Percentiles rank a stretch among this genome's conserved stretches.
These are phyloP conservation scores for Eucalyptus albens DNA, from an alignment of 345 rosid species.

Conservation along the genomic window DNA sequence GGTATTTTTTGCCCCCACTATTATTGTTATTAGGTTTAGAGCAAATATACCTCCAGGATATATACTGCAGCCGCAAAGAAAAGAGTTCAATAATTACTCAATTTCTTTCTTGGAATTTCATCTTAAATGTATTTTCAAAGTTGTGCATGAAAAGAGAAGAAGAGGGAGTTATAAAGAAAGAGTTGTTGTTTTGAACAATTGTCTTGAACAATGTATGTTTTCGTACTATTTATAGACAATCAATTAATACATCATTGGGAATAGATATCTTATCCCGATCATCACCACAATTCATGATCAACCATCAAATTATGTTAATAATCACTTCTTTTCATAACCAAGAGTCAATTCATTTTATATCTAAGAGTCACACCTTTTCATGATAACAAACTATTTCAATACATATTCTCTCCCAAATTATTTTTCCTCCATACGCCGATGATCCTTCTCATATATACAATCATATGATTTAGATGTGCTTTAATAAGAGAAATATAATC, in stretches of 20 bases:
- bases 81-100: background rate
- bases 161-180: background rate
- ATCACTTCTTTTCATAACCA: no score
- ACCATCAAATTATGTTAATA: background rate
- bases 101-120: background rate
- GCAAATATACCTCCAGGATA: background rate
- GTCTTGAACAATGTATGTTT: background rate
- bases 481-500: no score
- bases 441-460: background rate
- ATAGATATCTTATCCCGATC: background rate
- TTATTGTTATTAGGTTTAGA: background rate
- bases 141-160: background rate
- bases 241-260: background rate
- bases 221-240: no score
- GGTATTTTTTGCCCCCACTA: no score
- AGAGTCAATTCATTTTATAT: no score
- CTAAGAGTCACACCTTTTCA: background rate
- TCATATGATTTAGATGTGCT: background rate
- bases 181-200: no score
- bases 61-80: no score
- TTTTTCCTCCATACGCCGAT: background rate
- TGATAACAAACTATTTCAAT: background rate
- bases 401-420: background rate
- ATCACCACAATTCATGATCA: background rate
- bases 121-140: background rate